Evolutionary conservation across 306 rosid genomes (phyloP).

Genomic region (Oxytropis ochrocephala): DNA sequence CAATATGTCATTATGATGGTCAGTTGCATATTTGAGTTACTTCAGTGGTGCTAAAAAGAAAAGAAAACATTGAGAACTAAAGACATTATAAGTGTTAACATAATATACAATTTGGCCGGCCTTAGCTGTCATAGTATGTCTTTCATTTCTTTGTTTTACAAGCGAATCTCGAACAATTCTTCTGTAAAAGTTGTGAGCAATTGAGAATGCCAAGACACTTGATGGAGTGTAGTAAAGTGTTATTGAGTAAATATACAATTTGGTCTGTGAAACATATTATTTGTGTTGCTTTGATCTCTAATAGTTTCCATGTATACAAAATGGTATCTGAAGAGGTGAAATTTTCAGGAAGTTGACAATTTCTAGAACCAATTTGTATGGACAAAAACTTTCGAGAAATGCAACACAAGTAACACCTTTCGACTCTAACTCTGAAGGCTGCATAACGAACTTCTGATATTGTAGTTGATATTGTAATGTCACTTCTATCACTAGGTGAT

Average conservation of each 20-base stretch:
- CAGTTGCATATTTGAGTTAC: constrained; percentile 27
- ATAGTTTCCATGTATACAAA: too few species aligned
- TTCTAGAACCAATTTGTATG: not conserved
- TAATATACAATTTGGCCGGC: not conserved
- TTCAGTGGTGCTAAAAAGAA: not conserved
- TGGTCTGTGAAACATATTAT: too few species aligned
- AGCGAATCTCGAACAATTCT: too few species aligned
- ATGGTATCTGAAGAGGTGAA: not conserved
- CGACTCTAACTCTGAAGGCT: too few species aligned
- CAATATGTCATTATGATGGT: constrained; percentile 89
- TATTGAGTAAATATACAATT: not conserved
- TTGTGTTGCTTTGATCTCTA: too few species aligned
- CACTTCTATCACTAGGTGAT: too few species aligned
- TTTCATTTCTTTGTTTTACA: too few species aligned
- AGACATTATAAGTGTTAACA: not conserved
- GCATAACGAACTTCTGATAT: too few species aligned
- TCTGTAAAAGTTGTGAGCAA: not conserved
- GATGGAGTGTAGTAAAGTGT: not conserved
- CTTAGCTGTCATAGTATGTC: too few species aligned
- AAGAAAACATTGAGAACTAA: not conserved
- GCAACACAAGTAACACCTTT: not conserved
- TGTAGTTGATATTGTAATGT: too few species aligned
- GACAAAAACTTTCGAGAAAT: not conserved
- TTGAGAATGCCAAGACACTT: not conserved
- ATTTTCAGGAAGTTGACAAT: not conserved